These are phyloP conservation scores for Tulasnella sp. DNA, from an alignment of 768 basidiomycete species.

Conservation along the genomic window DNA sequence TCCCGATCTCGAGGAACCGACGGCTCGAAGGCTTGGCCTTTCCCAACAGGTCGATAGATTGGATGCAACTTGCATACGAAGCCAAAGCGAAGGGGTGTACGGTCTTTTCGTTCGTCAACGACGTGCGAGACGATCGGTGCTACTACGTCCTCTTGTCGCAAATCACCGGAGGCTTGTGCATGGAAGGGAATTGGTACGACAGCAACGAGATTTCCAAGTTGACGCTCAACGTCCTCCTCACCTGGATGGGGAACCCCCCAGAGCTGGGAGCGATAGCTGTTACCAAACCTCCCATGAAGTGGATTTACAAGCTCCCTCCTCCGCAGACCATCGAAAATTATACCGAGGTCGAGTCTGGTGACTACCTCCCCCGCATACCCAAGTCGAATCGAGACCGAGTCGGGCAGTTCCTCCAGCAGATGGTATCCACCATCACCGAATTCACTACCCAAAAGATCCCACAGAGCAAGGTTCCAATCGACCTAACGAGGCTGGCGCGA, in stretches of 20 bases:
- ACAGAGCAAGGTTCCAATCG: constrained; percentile 5
- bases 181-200: constrained; percentile 28
- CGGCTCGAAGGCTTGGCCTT: constrained; percentile 32
- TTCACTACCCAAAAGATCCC: constrained; percentile 4
- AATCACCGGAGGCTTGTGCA: constrained; percentile 33
- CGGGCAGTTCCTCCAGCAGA: not conserved
- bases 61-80: constrained; percentile 34
- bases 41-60: constrained; percentile 33
- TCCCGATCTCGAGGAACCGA: constrained; percentile 28
- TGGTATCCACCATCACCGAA: not conserved
- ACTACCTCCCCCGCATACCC: constrained; percentile 30
- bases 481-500: constrained; percentile 26
- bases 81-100: constrained; percentile 32
- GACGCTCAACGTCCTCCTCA: constrained; percentile 33
- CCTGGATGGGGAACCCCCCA: constrained; percentile 35
- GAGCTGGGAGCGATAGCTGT: constrained; percentile 26
- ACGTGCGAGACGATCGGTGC: constrained; percentile 18
- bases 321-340: not conserved
- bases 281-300: not conserved
- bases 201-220: constrained; percentile 32
- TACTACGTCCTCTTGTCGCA: constrained; percentile 34
- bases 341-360: constrained; percentile 20
- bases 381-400: not conserved
- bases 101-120: constrained; percentile 32
- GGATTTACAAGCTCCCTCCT: not conserved